phyloP scores from a whole-genome alignment of 2,329 filamentous ascomycete species.

The Verticillium albo-atrum region DNA sequence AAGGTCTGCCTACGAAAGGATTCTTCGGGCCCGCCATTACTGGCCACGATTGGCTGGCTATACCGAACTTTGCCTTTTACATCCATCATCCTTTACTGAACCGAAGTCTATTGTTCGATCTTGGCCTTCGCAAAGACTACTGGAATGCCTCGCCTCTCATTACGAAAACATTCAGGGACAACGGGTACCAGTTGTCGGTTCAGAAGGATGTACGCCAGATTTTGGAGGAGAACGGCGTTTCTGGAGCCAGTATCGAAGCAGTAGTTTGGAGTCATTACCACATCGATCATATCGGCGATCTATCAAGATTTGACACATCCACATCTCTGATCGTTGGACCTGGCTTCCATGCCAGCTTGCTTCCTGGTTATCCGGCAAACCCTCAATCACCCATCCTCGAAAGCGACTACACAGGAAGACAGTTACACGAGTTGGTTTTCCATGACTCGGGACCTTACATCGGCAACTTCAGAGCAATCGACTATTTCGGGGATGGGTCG shows the following conservation, averaged over 20 bases:
- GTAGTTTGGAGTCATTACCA: constrained; percentile 34
- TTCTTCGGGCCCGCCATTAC: too few species aligned
- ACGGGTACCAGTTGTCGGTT: constrained; percentile 19
- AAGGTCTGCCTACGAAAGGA: too few species aligned
- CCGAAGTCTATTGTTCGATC: constrained; percentile 7
- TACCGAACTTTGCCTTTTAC: too few species aligned
- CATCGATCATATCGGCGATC: constrained; percentile 49
- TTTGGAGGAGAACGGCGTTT: constrained; percentile 8
- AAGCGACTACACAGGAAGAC: constrained; percentile 23
- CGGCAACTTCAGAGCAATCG: constrained; percentile 29
- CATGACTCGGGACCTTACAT: constrained; percentile 15
- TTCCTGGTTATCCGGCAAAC: constrained; percentile 41
- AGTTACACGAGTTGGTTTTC: not conserved
- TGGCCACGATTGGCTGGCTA: too few species aligned
- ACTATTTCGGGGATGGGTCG: constrained; percentile 37
- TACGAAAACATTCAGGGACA: constrained; percentile 18
- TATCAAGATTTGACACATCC: constrained; percentile 35
- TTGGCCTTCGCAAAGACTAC: constrained; percentile 24
- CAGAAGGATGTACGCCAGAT: constrained; percentile 20
- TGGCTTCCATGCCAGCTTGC: constrained; percentile 39
- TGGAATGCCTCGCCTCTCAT: constrained; percentile 19
- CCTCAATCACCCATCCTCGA: constrained; percentile 26
- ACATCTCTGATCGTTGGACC: constrained; percentile 48
- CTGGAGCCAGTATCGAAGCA: constrained; percentile 4
- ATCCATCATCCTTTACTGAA: too few species aligned